Evolutionary conservation across 2,329 filamentous ascomycete genomes (phyloP).

Genomic region (Cryoendolithus antarcticus): DNA sequence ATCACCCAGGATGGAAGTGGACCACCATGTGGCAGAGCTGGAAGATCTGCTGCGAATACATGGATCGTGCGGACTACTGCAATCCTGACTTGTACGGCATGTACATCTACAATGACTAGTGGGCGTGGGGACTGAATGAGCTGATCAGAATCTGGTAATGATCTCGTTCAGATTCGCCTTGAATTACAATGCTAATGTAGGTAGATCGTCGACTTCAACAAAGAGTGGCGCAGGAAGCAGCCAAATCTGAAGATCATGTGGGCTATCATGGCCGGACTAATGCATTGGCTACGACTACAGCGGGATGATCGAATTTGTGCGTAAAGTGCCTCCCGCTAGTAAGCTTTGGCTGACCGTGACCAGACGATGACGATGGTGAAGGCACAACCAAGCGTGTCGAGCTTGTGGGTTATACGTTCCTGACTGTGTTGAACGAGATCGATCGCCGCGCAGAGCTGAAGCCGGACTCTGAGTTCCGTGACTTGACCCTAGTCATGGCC

Average conservation of each 20-base stretch:
- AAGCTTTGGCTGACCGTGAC: too few relatives aligned
- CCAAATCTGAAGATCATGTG: conserved; percentile 6
- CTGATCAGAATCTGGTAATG: conserved; percentile 15
- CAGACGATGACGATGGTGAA: conserved; percentile 7
- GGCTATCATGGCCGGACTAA: conserved; percentile 4
- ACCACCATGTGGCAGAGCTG: conserved; percentile 4
- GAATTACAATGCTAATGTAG: too few relatives aligned
- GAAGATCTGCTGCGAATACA: conserved; percentile 3
- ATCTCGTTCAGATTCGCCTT: too few relatives aligned
- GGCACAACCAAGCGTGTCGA: conserved; percentile 1
- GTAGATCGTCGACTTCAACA: conserved; percentile 6
- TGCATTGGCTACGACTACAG: conserved; percentile 3
- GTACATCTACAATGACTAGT: conserved; percentile 21
- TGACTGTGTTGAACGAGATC: conserved; percentile 8
- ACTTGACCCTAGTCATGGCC: conserved; percentile 10
- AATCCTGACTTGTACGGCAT: conserved; percentile 21
- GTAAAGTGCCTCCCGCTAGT: too few relatives aligned
- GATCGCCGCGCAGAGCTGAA: conserved; percentile 8
- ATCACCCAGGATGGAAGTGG: conserved; percentile 8
- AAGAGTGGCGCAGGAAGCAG: conserved; percentile 7
- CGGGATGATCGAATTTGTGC: too few relatives aligned
- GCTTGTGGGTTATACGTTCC: conserved; percentile 6
- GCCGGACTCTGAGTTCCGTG: conserved; percentile 7
- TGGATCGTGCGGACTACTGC: conserved; percentile 3
- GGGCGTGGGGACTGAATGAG: conserved; percentile 19